These are phyloP conservation scores for Phytophthora pistaciae DNA, from an alignment of 352 stramenopile species.

Conservation along the genomic window DNA sequence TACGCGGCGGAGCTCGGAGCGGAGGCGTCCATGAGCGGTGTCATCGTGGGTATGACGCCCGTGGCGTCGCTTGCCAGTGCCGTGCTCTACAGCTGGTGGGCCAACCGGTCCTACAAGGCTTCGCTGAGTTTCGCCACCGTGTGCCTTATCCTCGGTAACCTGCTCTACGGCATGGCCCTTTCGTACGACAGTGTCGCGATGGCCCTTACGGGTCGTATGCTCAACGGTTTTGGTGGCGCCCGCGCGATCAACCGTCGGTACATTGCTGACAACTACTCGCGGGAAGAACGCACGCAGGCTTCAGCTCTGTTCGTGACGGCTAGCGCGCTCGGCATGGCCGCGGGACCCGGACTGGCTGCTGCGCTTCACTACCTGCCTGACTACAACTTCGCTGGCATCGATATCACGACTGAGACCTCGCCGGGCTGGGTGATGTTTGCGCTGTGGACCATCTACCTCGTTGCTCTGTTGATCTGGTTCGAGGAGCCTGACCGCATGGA, in stretches of 20 bases:
- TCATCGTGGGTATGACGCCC: slow-evolving; percentile 98
- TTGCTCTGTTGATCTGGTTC: slow-evolving; percentile 67
- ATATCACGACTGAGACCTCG: slow-evolving; percentile 89
- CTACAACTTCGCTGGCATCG: slow-evolving; percentile 63
- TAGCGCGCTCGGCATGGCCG: slow-evolving; percentile 92
- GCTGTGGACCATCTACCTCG: slow-evolving; percentile 73
- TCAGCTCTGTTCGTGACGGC: slow-evolving; percentile 94
- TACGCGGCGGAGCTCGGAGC: slow-evolving; percentile 93
- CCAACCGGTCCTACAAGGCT: slow-evolving; percentile 90
- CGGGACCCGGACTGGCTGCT: slow-evolving; percentile 85
- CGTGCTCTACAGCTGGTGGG: slow-evolving; percentile 96
- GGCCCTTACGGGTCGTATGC: slow-evolving; percentile 90
- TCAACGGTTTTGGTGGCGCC: slow-evolving; percentile 94
- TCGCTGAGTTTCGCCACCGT: slow-evolving; percentile 87
- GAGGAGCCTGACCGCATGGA: slow-evolving; percentile 70
- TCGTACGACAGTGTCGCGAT: slow-evolving; percentile 86
- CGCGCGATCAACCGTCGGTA: slow-evolving; percentile 93
- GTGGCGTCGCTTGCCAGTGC: slow-evolving; percentile 95
- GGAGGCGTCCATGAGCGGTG: slow-evolving; percentile 89
- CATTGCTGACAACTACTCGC: slow-evolving; percentile 89
- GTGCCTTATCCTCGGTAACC: slow-evolving; percentile 88
- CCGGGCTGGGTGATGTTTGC: slow-evolving; percentile 93
- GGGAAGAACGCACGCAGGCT: slow-evolving; percentile 91
- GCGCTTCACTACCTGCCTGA: slow-evolving; percentile 78
- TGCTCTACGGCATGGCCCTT: slow-evolving; percentile 88